phyloP scores from a whole-genome alignment of 176 grass and related monocot genomes.

The Carex scoparia region DNA sequence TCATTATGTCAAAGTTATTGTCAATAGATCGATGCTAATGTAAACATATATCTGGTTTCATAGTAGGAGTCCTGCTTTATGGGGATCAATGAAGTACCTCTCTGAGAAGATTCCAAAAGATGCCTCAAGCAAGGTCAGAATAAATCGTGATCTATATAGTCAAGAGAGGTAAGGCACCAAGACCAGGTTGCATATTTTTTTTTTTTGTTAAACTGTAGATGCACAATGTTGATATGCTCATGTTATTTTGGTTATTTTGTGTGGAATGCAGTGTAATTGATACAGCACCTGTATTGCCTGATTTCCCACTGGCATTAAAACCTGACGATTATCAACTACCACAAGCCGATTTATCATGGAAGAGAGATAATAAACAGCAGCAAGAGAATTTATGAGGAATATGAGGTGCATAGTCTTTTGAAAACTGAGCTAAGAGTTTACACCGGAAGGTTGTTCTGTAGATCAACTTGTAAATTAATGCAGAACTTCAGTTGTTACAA shows the following conservation, averaged over 20 bases:
- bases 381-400: slow-evolving; percentile 22
- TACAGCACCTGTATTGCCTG: slow-evolving; percentile 63
- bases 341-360: slow-evolving; percentile 56
- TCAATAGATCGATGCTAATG: neutral
- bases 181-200: slow-evolving; percentile 1
- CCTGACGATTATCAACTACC: slow-evolving; percentile 94
- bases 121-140: slow-evolving; percentile 77
- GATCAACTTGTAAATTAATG: slow-evolving; percentile 24
- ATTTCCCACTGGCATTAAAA: slow-evolving; percentile 84
- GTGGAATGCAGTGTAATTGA: slow-evolving; percentile 53
- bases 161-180: slow-evolving; percentile 66
- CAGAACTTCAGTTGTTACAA: slow-evolving; percentile 27
- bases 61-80: slow-evolving; percentile 69
- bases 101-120: slow-evolving; percentile 93
- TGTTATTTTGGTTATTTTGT: slow-evolving; percentile 21
- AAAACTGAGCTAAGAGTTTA: slow-evolving; percentile 13
- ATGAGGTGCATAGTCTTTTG: slow-evolving; percentile 12
- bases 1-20: neutral
- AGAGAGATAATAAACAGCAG: slow-evolving; percentile 35
- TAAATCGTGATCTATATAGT: slow-evolving; percentile 86
- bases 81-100: slow-evolving; percentile 82
- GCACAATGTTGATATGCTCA: neutral
- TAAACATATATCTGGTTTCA: neutral
- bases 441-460: slow-evolving; percentile 10
- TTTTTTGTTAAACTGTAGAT: neutral